Evolutionary conservation across 2,329 filamentous ascomycete species (phyloP).

Genomic region (Raffaelea albimanens): DNA sequence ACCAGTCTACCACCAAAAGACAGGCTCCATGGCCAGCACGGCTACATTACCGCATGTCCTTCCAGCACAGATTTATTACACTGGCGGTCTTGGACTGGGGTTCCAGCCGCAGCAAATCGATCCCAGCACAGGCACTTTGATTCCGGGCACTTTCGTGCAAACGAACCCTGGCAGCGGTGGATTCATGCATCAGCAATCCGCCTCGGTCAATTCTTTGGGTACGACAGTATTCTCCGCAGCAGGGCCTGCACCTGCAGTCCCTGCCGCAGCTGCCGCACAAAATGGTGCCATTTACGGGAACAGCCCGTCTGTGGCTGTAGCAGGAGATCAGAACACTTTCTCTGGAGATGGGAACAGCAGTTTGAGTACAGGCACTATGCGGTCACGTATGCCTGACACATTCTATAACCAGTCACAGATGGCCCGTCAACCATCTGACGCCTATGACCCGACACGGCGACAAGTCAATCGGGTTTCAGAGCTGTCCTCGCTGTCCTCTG

Average conservation of each 20-base stretch:
- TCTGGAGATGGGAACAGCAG: not conserved
- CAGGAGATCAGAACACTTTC: not conserved
- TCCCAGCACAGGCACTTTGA: not conserved
- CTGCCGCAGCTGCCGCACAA: not conserved
- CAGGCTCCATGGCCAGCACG: not conserved
- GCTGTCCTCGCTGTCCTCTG: constrained; percentile 53
- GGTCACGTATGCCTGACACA: constrained; percentile 25
- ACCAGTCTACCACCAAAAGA: not conserved
- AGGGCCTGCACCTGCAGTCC: not conserved
- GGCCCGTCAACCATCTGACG: constrained; percentile 25
- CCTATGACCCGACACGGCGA: constrained; percentile 24
- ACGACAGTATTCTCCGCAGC: not conserved
- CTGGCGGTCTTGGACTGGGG: constrained; percentile 15
- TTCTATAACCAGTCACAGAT: constrained; percentile 31
- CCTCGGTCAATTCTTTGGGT: too few species aligned
- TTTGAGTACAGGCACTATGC: constrained; percentile 17
- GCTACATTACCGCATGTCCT: not conserved
- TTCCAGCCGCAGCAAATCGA: constrained; percentile 2
- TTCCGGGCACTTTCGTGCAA: too few species aligned
- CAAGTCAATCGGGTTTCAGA: constrained; percentile 35
- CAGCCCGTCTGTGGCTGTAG: not conserved
- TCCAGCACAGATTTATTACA: constrained; percentile 7
- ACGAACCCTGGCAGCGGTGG: too few species aligned
- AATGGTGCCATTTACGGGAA: not conserved
- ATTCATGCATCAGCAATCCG: too few species aligned